Evolutionary conservation across 495 filamentous ascomycete genomes (phyloP).

Genomic region (Penicillium flavigenum): DNA sequence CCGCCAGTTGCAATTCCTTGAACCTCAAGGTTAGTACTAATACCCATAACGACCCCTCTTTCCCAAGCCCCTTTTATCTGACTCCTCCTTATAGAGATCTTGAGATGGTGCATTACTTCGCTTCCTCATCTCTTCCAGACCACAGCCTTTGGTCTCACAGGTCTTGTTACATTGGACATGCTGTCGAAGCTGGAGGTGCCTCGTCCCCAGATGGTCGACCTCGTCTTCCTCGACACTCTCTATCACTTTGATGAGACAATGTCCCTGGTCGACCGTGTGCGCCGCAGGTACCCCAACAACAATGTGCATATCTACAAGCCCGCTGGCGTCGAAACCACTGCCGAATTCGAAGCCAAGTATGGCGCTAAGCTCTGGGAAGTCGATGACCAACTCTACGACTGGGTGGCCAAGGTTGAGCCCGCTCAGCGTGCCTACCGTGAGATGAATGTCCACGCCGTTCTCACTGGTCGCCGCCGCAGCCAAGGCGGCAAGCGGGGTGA

Average conservation of each 20-base stretch:
- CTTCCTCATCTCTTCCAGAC: conserved; percentile 93
- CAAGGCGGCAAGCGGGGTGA: conserved; percentile 92
- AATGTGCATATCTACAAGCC: conserved; percentile 89
- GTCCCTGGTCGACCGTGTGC: conserved; percentile 74
- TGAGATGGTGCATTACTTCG: conserved; percentile 87
- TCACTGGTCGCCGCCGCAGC: conserved; percentile 90
- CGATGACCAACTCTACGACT: conserved; percentile 90
- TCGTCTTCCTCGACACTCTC: conserved; percentile 96
- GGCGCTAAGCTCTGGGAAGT: conserved; percentile 83
- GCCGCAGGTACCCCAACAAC: conserved; percentile 70
- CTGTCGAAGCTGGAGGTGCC: conserved; percentile 79
- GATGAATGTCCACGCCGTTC: conserved; percentile 82
- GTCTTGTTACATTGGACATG: conserved; percentile 93
- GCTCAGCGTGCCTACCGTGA: conserved; percentile 89
- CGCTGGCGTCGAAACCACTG: conserved; percentile 61
- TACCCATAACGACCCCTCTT: conserved; percentile 12
- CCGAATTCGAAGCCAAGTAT: conserved; percentile 77
- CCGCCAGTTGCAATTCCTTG: conserved; percentile 76
- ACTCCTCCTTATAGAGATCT: conserved; percentile 61
- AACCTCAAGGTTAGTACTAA: conserved; percentile 60
- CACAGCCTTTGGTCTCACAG: conserved; percentile 94
- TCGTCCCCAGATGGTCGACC: conserved; percentile 67
- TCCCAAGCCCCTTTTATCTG: conserved; percentile 16
- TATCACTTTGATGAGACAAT: conserved; percentile 94
- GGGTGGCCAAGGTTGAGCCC: conserved; percentile 95